Percentiles rank a stretch among this genome's conserved stretches.
phyloP scores from a whole-genome alignment of 2,329 filamentous ascomycete species.

The Celoporthe dispersa region DNA sequence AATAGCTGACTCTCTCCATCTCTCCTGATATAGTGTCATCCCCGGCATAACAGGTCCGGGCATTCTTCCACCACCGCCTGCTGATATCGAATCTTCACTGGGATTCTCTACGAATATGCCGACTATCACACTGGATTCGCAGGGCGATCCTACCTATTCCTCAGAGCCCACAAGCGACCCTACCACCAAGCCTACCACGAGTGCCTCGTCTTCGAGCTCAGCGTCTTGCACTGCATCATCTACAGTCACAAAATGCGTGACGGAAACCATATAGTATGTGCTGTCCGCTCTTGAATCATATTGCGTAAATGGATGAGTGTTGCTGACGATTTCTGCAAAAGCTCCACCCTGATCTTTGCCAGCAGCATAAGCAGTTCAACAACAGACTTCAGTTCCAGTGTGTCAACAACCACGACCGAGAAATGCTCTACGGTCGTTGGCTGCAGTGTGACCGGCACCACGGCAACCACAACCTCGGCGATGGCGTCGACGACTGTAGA shows the following conservation, averaged over 20 bases:
- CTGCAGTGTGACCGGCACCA: constrained; percentile 13
- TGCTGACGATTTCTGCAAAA: not conserved
- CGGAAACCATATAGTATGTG: constrained; percentile 12
- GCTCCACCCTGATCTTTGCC: constrained; percentile 10
- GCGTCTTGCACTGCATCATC: constrained; percentile 12
- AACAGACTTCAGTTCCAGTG: constrained; percentile 10
- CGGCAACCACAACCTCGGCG: constrained; percentile 7
- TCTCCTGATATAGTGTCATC: not conserved
- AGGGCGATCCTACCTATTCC: constrained; percentile 14
- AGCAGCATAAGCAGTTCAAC: constrained; percentile 7
- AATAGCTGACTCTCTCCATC: not conserved
- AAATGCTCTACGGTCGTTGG: constrained; percentile 10
- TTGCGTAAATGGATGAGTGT: not conserved
- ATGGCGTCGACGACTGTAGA: constrained; percentile 10
- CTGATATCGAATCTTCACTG: constrained; percentile 11
- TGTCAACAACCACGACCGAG: constrained; percentile 5
- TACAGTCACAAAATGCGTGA: constrained; percentile 7
- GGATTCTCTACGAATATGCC: constrained; percentile 16
- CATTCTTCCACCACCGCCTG: constrained; percentile 11
- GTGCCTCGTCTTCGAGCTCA: constrained; percentile 13
- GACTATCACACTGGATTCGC: constrained; percentile 11
- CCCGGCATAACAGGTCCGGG: constrained; percentile 9
- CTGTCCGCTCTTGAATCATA: not conserved
- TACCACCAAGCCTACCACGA: constrained; percentile 6
- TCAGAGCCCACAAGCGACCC: constrained; percentile 7